phyloP scores from a whole-genome alignment of 192 early-diverging fungal genomes.

The Helicostylum pulchrum region DNA sequence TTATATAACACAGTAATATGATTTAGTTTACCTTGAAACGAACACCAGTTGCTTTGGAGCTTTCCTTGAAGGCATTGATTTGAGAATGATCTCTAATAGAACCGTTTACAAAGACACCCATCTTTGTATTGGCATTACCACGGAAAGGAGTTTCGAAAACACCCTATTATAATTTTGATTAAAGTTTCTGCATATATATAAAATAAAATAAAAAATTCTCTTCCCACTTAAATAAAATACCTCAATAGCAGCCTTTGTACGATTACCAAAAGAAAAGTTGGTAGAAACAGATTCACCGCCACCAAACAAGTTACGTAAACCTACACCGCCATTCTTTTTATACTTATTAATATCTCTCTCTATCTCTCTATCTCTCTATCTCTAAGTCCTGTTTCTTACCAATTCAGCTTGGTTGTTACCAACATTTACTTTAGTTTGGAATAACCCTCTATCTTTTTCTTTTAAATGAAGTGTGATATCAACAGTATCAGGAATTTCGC shows the following conservation, averaged over 20 bases:
- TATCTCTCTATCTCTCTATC: not conserved
- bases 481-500: conserved; percentile 42
- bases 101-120: conserved; percentile 40
- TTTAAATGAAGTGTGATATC: conserved; percentile 72
- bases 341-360: not conserved
- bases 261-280: conserved; percentile 29
- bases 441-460: conserved; percentile 62
- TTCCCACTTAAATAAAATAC: conserved; percentile 23
- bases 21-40: conserved; percentile 32
- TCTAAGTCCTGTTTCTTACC: conserved; percentile 58
- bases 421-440: conserved; percentile 78
- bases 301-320: conserved; percentile 81
- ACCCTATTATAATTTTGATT: conserved; percentile 10
- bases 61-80: conserved; percentile 30
- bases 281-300: conserved; percentile 77
- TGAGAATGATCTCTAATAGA: conserved; percentile 30
- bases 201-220: too few species aligned
- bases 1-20: too few species aligned
- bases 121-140: conserved; percentile 58
- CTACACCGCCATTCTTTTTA: conserved; percentile 42
- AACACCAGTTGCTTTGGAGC: conserved; percentile 18
- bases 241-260: conserved; percentile 45
- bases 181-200: not conserved
- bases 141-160: conserved; percentile 51
- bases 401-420: conserved; percentile 79